Percentiles rank a stretch among this genome's conserved stretches.
Evolutionary conservation across 2,329 filamentous ascomycete genomes (phyloP).

Genomic region (Botrytis paeoniae): DNA sequence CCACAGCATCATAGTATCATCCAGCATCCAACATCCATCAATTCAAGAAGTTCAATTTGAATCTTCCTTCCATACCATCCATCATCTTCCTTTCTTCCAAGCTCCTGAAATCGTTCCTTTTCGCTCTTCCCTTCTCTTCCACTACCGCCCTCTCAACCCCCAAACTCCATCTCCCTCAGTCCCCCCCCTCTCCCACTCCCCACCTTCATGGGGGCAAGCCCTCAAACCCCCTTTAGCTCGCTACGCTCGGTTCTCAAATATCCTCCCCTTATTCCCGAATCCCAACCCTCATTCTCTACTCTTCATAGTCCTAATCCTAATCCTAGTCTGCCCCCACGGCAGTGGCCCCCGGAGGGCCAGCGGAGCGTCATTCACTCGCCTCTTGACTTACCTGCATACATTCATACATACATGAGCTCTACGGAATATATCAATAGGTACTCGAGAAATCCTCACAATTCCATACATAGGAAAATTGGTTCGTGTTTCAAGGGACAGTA

Average conservation of each 20-base stretch:
- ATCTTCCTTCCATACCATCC: background rate
- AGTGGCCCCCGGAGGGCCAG: constrained; percentile 1
- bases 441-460: background rate
- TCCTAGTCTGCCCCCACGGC: background rate
- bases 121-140: background rate
- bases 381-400: background rate
- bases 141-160: background rate
- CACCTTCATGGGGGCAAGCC: background rate
- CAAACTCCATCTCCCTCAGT: background rate
- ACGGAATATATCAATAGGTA: background rate
- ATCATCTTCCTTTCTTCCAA: background rate
- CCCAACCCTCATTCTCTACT: background rate
- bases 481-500: background rate
- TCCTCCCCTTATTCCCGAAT: background rate
- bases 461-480: background rate
- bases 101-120: background rate
- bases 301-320: background rate
- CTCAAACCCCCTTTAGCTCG: background rate
- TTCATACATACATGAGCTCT: background rate
- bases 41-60: no score
- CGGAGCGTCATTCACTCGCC: background rate
- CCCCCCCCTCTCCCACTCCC: background rate
- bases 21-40: no score
- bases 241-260: background rate
- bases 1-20: no score